Percentiles rank a stretch among this genome's conserved stretches.
These are phyloP conservation scores for Stereocaulon alpinum DNA, from an alignment of 495 filamentous ascomycete genomes.

Conservation along the genomic window DNA sequence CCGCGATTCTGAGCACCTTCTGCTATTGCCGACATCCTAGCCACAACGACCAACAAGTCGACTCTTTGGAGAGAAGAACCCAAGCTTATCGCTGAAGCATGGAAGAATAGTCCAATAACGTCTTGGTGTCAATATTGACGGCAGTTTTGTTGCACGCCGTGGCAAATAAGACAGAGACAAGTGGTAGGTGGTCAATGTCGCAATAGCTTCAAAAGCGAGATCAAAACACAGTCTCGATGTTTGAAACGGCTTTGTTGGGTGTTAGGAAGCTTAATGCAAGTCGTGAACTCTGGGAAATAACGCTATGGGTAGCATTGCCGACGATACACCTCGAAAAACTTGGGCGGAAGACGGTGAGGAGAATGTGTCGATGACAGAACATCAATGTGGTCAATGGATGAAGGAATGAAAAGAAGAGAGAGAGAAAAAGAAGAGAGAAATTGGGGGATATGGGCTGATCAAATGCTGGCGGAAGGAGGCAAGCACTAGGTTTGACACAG, in stretches of 20 bases:
- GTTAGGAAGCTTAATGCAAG: background rate
- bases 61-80: background rate
- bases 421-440: constrained; percentile 2
- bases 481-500: constrained; percentile 22
- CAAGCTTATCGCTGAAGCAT: background rate
- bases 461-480: constrained; percentile 22
- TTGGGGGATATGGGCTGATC: constrained; percentile 10
- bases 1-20: constrained; percentile 9
- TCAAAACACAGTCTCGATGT: background rate
- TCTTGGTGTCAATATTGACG: background rate
- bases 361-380: background rate
- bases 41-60: constrained; percentile 6
- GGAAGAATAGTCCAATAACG: background rate
- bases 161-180: background rate
- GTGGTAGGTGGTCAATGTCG: constrained; percentile 8
- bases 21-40: constrained; percentile 15
- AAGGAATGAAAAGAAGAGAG: constrained; percentile 5
- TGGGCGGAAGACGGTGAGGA: constrained; percentile 3
- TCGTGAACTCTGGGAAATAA: constrained; percentile 7
- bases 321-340: constrained; percentile 10
- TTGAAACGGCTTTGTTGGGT: background rate
- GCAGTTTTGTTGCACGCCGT: background rate
- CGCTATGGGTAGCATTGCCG: constrained; percentile 11
- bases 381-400: constrained; percentile 8
- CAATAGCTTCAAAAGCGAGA: constrained; percentile 16